A percentile compares a stretch with the other conserved stretches of the same genome.
phyloP scores from a whole-genome alignment of 2,329 filamentous ascomycete species.

The Microdochium trichocladiopsis region DNA sequence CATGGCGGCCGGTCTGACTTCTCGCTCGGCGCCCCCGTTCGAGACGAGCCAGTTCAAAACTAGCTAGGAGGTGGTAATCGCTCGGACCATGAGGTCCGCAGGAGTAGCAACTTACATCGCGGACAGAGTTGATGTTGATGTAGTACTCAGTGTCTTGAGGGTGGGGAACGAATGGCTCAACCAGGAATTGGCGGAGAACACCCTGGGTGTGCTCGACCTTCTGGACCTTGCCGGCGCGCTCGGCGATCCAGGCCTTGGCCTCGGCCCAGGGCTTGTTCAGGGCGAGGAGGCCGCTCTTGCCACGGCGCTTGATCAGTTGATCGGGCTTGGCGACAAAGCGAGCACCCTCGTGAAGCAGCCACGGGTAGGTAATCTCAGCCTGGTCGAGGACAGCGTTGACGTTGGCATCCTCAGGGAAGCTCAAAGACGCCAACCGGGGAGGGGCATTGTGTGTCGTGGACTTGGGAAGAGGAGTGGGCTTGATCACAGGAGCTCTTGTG shows the following conservation, averaged over 20 bases:
- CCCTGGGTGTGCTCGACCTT: conserved; percentile 89
- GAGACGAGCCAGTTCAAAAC: too few relatives aligned
- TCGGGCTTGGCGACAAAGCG: conserved; percentile 99
- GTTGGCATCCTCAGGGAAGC: conserved; percentile 85
- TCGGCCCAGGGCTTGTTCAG: conserved; percentile 98
- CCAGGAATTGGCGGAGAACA: conserved; percentile 87
- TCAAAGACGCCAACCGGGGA: conserved; percentile 80
- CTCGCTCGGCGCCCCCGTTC: too few relatives aligned
- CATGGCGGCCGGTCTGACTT: too few relatives aligned
- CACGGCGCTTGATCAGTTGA: conserved; percentile 98
- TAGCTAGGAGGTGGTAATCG: neutral
- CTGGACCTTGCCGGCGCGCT: conserved; percentile 84
- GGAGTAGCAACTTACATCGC: conserved; percentile 71
- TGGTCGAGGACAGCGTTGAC: conserved; percentile 83
- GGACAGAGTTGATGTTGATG: conserved; percentile 99
- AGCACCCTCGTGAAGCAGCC: conserved; percentile 74
- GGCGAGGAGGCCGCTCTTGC: conserved; percentile 93
- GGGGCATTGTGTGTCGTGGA: conserved; percentile 87
- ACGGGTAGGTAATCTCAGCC: conserved; percentile 94
- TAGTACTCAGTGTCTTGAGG: conserved; percentile 96
- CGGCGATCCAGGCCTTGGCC: conserved; percentile 88
- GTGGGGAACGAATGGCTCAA: conserved; percentile 97
- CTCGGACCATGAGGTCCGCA: conserved; percentile 8
- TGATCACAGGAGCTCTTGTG: conserved; percentile 94
- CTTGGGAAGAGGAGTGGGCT: conserved; percentile 85